These are phyloP conservation scores for Ophidiomyces ophidiicola DNA, from an alignment of 2,329 filamentous ascomycete genomes.

Conservation along the genomic window DNA sequence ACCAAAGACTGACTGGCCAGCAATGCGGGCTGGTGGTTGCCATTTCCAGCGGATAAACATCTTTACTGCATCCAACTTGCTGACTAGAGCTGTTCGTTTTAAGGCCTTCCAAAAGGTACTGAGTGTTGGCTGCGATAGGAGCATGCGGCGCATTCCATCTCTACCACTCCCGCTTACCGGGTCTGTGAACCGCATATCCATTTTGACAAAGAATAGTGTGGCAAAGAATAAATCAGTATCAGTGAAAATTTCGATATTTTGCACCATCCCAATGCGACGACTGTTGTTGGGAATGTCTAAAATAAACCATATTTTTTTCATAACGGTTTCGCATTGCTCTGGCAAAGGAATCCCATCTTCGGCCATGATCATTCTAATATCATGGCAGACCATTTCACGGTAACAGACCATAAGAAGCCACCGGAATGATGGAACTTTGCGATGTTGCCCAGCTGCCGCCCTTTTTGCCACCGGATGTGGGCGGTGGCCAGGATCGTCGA, in stretches of 20 bases:
- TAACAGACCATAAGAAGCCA: constrained; percentile 57
- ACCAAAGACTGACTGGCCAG: constrained; percentile 34
- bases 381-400: constrained; percentile 44
- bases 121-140: constrained; percentile 49
- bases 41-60: constrained; percentile 49
- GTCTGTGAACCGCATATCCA: constrained; percentile 57
- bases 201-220: constrained; percentile 57
- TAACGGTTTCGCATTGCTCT: constrained; percentile 31
- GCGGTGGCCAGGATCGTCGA: constrained; percentile 45
- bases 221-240: constrained; percentile 49
- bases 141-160: constrained; percentile 42
- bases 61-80: constrained; percentile 41
- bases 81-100: constrained; percentile 42
- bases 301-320: constrained; percentile 60
- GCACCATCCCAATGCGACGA: constrained; percentile 44
- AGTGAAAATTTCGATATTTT: constrained; percentile 43
- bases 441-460: constrained; percentile 27
- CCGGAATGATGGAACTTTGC: constrained; percentile 48
- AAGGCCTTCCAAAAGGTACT: constrained; percentile 50
- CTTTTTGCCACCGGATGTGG: constrained; percentile 28
- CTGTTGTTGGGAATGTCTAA: constrained; percentile 52
- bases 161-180: constrained; percentile 45
- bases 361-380: constrained; percentile 52
- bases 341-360: constrained; percentile 48
- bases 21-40: constrained; percentile 21